Evolutionary conservation across 768 basidiomycete species (phyloP), one percentile per base, ranked within the genome.

Genomic region (Xanthoconium stramineum): DNA sequence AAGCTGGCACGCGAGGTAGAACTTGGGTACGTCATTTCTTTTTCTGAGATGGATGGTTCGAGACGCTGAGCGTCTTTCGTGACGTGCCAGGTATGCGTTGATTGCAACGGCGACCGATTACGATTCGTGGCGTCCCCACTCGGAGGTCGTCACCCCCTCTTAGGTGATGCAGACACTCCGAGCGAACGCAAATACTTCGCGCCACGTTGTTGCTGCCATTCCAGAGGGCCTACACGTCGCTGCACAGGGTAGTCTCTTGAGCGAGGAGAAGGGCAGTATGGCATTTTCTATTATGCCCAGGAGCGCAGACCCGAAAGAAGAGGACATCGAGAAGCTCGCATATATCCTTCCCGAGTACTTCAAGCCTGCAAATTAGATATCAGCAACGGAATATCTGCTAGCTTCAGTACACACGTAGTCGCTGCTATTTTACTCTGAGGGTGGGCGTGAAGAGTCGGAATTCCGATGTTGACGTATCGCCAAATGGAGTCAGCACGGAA

Each of bases 1-100:
- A 98, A 98, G 77, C 79, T 98, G 40, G 96, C 96, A 4, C 77
- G 95, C 14, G 95, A 99, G 76, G 94, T 94, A 2, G 96, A 99
- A 74, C 72, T 99, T 13, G 88, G 88, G 94, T 94, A 56, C 28
- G 51, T 57, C 40, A 13, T 12, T 24, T 10, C 5, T 42, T 33
- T 24, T 24, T 24, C 24, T 24, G 24, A 24, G 24, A 24, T 24
- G 24, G 24, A 24, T 24, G 4, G 24, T 24, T 24, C 24, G 24
- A 24, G 24, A 24, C 24, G 24, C 24, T 24, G 24, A 24, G 4
- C 24, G 24, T 24, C 24, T 24, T 24, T 24, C 24, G 24, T 24
- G 24, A 24, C 24, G 24, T 24, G 24, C 24, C 24, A 24, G 24
- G 24, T 24, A 24, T 24, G 24, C 24, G 24, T 24, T 24, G 24